Evolutionary conservation across 169 alveolate species (phyloP).

Genomic region (Plasmodium gaboni): DNA sequence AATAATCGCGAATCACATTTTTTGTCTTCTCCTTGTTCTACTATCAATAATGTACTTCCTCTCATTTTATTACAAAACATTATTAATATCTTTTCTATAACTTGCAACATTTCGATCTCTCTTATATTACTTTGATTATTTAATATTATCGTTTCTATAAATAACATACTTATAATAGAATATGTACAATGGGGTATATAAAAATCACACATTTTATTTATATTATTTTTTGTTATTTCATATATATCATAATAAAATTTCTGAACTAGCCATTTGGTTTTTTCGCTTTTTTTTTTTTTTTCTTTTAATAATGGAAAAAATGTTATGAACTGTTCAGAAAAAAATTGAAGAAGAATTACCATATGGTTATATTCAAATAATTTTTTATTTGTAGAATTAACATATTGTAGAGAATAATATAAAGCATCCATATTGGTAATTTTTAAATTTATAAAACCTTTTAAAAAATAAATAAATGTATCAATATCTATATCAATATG

Average conservation of each 20-base stretch:
- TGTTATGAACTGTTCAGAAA: slow-evolving; percentile 33
- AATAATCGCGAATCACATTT: slow-evolving; percentile 28
- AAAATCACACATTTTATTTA: slow-evolving; percentile 17
- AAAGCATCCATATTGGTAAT: slow-evolving; percentile 28
- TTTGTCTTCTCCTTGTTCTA: slow-evolving; percentile 26
- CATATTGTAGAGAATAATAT: slow-evolving; percentile 13
- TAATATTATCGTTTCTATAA: slow-evolving; percentile 20
- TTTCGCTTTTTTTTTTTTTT: no score
- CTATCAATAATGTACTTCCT: slow-evolving; percentile 6
- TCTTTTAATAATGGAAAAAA: neutral
- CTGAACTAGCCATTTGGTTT: neutral
- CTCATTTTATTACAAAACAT: slow-evolving; percentile 46
- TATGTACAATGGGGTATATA: slow-evolving; percentile 35
- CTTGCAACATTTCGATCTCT: neutral
- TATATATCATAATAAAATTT: slow-evolving; percentile 2
- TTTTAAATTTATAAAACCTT: slow-evolving; percentile 36
- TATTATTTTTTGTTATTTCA: slow-evolving; percentile 2
- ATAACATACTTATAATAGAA: slow-evolving; percentile 28
- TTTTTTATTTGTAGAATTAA: slow-evolving; percentile 1
- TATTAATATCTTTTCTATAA: slow-evolving; percentile 23
- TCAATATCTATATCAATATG: neutral
- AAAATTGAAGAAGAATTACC: slow-evolving; percentile 38
- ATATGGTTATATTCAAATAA: slow-evolving; percentile 20
- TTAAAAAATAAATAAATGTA: slow-evolving; percentile 29
- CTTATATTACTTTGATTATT: slow-evolving; percentile 10